A percentile compares a stretch with the other conserved stretches of the same genome.
phyloP scores from a whole-genome alignment of 768 basidiomycete species.

The Suillus hirtellus region DNA sequence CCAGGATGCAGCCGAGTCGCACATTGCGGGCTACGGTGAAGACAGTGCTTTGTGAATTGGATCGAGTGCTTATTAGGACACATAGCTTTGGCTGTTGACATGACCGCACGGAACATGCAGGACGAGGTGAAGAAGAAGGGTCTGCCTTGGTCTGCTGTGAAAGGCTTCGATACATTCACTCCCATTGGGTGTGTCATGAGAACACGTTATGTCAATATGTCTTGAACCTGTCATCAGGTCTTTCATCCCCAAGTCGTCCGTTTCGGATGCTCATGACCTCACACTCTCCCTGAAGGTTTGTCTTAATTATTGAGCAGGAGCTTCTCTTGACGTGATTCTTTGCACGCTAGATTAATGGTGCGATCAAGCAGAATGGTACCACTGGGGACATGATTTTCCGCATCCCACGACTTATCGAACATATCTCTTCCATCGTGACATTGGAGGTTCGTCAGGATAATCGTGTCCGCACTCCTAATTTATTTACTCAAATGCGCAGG shows the following conservation, averaged over 20 bases:
- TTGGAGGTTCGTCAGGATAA: constrained; percentile 64
- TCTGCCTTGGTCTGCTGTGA: constrained; percentile 96
- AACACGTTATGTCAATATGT: background rate
- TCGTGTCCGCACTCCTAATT: background rate
- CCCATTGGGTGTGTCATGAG: constrained; percentile 68
- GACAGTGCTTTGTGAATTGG: background rate
- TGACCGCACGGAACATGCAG: constrained; percentile 96
- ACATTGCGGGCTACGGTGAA: constrained; percentile 92
- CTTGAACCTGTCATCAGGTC: constrained; percentile 41
- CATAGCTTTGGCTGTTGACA: constrained; percentile 88
- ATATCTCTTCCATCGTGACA: constrained; percentile 94
- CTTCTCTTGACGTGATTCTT: background rate
- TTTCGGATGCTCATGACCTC: constrained; percentile 76
- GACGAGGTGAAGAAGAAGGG: constrained; percentile 90
- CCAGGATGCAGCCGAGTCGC: constrained; percentile 64
- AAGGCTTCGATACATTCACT: constrained; percentile 97
- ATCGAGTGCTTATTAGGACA: background rate
- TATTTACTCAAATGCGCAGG: constrained; percentile 43
- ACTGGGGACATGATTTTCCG: constrained; percentile 91
- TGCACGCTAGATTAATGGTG: constrained; percentile 73
- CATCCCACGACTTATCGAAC: constrained; percentile 85
- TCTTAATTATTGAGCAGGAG: background rate
- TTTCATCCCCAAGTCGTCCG: constrained; percentile 75
- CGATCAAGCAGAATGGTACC: constrained; percentile 79
- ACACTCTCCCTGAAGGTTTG: constrained; percentile 72